A percentile compares a stretch with the other conserved stretches of the same genome.
These are phyloP conservation scores for Apiospora saccharicola DNA, from an alignment of 2,329 filamentous ascomycete genomes.

Conservation along the genomic window DNA sequence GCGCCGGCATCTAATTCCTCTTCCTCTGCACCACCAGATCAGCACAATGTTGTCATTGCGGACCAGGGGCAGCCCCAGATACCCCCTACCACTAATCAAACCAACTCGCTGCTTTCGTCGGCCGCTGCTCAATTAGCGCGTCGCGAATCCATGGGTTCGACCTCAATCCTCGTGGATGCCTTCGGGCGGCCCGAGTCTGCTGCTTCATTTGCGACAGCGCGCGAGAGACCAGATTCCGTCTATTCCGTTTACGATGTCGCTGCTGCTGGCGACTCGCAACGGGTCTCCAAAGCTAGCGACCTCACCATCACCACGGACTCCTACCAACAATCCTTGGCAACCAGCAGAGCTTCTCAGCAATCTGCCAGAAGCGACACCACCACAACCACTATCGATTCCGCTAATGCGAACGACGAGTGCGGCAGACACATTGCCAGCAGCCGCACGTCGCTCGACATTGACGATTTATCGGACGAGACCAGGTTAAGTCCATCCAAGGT, in stretches of 20 bases:
- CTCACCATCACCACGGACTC: conserved; percentile 30
- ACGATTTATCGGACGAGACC: conserved; percentile 1
- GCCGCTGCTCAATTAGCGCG: neutral
- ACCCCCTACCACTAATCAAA: conserved; percentile 19
- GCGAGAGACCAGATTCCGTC: conserved; percentile 19
- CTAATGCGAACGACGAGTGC: neutral
- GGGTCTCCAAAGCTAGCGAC: conserved; percentile 32
- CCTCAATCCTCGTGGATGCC: conserved; percentile 20
- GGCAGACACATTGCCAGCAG: conserved; percentile 2
- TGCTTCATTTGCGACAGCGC: conserved; percentile 25
- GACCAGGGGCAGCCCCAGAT: conserved; percentile 13
- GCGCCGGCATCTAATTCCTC: neutral
- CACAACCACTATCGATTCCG: conserved; percentile 20
- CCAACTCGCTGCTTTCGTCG: neutral
- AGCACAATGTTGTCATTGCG: neutral
- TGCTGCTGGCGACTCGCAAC: conserved; percentile 22
- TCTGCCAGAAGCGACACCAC: conserved; percentile 33
- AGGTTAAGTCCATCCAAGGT: neutral
- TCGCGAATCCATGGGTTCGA: conserved; percentile 18
- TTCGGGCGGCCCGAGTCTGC: conserved; percentile 24
- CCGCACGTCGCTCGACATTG: neutral
- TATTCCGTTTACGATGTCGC: conserved; percentile 10
- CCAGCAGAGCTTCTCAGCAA: conserved; percentile 28
- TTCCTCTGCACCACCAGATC: neutral
- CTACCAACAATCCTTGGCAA: conserved; percentile 31